Percentiles rank a stretch among this genome's conserved stretches.
phyloP scores from a whole-genome alignment of 2,329 filamentous ascomycete species.

The Cladosporium phlei region DNA sequence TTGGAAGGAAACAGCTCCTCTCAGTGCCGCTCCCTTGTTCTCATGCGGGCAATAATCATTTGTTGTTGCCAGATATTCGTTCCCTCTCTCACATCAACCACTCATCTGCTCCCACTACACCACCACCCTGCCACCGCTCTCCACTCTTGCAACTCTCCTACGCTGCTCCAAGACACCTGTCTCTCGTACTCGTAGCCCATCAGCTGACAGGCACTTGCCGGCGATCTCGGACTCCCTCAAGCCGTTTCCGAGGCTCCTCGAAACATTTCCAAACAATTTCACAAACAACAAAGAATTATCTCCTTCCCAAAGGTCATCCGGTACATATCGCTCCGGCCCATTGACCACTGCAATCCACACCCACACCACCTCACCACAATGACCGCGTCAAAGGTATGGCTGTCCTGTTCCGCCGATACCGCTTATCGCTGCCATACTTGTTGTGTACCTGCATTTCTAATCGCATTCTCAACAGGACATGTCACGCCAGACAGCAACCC shows the following conservation, averaged over 20 bases:
- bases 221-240: conserved; percentile 9
- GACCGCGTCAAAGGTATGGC: conserved; percentile 22
- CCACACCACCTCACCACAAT: conserved; percentile 9
- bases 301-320: conserved; percentile 6
- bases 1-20: not conserved
- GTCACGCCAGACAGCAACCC: conserved; percentile 40
- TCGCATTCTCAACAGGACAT: conserved; percentile 30
- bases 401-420: conserved; percentile 10
- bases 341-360: conserved; percentile 6
- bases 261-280: conserved; percentile 11
- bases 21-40: conserved; percentile 4
- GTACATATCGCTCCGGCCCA: conserved; percentile 3
- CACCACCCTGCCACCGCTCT: not conserved
- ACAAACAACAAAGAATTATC: conserved; percentile 11
- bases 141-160: not conserved
- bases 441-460: conserved; percentile 14
- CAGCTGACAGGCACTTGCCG: conserved; percentile 10
- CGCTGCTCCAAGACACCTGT: conserved; percentile 2
- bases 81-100: not conserved
- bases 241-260: conserved; percentile 13
- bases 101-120: not conserved
- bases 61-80: conserved; percentile 6
- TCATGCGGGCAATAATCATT: conserved; percentile 1
- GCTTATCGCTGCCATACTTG: conserved; percentile 4
- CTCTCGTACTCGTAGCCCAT: not conserved